Base-by-base conservation (phyloP, 306 rosid genomes). In the Pterocarpus santalinus region DNA sequence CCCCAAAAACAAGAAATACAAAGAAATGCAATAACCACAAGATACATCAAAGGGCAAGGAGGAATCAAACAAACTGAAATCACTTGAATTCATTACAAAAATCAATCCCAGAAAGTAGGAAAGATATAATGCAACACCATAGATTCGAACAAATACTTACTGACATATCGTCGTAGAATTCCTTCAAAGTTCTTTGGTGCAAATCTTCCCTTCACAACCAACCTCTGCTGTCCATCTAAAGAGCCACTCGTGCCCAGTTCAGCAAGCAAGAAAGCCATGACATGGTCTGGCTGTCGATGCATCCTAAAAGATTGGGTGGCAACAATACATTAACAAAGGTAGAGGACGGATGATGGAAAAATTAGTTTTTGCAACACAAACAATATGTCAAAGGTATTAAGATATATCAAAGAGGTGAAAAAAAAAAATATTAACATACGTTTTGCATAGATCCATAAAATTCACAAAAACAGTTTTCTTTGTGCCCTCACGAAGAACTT, bases 401-500 rank as follows among this genome's bases (percentile, higher is more conserved):
- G 58, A 38, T 4, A 35, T 58, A 72, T 34, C 38, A 5, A 68
- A 56, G 36, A 56, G 62, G 46, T 17, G 46, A 47, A 70, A 6
- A 47, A 46, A 70, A 13, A 46, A 61, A 9, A 43, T 36, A 77
- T 39, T 28, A 80, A 70, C 91, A 64, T 89, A 89, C 92, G 92
- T 75, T 87, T 94, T 94, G 92, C 98, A 94, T 8, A 94, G 87
- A 79, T 94, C 98, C 97, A 94, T 94, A 85, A 94, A 94, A 73
- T 94, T 94, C 79, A 91, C 98, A 72, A 94, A 94, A 16, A 94
- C 98, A 36, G 98, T 91, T 91, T 94, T 94, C 91, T 94, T 94
- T 72, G 98, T 94, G 84, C 98, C 98, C 73, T 94, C 98, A 76
- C 98, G 97, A 74, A 94, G 97, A 82, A 94, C 98, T 86, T 94